Base-by-base conservation (phyloP, 1,139 yeast species). In the Zygosaccharomyces pseudobailii region DNA sequence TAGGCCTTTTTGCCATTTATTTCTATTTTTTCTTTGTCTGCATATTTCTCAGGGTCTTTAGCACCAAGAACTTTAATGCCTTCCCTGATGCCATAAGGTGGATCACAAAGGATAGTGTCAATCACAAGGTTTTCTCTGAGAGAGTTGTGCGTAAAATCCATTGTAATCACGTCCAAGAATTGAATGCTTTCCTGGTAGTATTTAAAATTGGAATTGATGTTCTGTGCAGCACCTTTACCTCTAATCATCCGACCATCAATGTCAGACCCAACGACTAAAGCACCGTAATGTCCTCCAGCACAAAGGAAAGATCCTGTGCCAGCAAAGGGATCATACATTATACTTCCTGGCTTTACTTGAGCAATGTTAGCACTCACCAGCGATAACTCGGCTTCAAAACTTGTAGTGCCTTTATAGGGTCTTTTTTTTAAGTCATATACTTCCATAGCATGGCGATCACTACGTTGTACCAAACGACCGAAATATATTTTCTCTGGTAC, bases 51-150 rank as follows among this genome's bases (percentile, higher is more conserved):
- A 0, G 79, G 76, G 57, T 87, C 76, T 54, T 78, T 81, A 2
- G 95, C 87, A 2, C 99, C 98, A 49, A 95, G 79, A 0, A 90
- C 96, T 62, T 88, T 87, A 41, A 94, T 77, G 1, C 97, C 96
- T 65, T 94, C 99, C 58, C 99, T 75, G 1, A 92, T 95, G 2
- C 98, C 99, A 65, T 92, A 92, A 0, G 99, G 99, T 1, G 98
- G 98, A 66, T 92, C 99, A 63, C 97, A 90, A 2, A 92, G 79
- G 10, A 92, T 89, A 1, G 89, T 77, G 59, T 92, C 96, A 17
- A 94, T 75, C 33, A 62, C 67, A 37, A 92, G 69, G 56, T 76
- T 74, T 1, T 67, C 51, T 53, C 97, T 75, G 47, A 94, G 71
- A 3, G 96, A 84, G 65, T 86, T 86, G 63, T 92, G 90, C 4